A percentile compares a stretch with the other conserved stretches of the same genome.
Evolutionary conservation across 164 flowering plant species (phyloP).

Genomic region (Chimonanthus praecox): DNA sequence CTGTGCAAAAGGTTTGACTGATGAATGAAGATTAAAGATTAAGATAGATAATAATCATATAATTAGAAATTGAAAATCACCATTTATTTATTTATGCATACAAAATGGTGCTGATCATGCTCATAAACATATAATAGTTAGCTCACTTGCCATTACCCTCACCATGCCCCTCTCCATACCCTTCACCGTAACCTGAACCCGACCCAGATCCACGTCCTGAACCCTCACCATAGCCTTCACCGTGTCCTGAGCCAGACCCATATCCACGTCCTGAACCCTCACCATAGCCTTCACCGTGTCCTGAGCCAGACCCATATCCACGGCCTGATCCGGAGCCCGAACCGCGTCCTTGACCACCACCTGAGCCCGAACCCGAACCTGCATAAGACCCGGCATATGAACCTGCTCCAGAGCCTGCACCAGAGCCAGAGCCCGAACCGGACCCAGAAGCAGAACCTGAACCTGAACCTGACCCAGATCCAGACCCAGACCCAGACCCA

Average conservation of each 20-base stretch:
- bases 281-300: not conserved
- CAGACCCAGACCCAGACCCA: constrained; percentile 13
- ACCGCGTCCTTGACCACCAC: not conserved
- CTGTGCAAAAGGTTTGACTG: too few species aligned
- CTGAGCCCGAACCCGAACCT: constrained; percentile 9
- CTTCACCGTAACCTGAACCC: constrained; percentile 21
- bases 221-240: not conserved
- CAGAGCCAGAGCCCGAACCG: constrained; percentile 18
- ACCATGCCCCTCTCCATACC: constrained; percentile 26
- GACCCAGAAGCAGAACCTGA: constrained; percentile 16
- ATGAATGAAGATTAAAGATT: too few species aligned
- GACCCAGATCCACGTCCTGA: constrained; percentile 16
- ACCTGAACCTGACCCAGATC: constrained; percentile 16
- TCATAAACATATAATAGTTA: not conserved
- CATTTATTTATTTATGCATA: not conserved
- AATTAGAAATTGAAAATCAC: not conserved
- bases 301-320: constrained; percentile 6
- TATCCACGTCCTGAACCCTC: constrained; percentile 3
- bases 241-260: constrained; percentile 6
- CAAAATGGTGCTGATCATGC: constrained; percentile 4
- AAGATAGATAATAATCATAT: too few species aligned
- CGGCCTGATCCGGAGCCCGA: not conserved
- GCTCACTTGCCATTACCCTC: constrained; percentile 23
- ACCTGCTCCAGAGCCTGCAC: constrained; percentile 10
- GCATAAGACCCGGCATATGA: not conserved